A percentile compares a stretch with the other conserved stretches of the same genome.
Conservation (phyloP, 495 filamentous ascomycete genomes). For the Aspergillus ellipticus region DNA sequence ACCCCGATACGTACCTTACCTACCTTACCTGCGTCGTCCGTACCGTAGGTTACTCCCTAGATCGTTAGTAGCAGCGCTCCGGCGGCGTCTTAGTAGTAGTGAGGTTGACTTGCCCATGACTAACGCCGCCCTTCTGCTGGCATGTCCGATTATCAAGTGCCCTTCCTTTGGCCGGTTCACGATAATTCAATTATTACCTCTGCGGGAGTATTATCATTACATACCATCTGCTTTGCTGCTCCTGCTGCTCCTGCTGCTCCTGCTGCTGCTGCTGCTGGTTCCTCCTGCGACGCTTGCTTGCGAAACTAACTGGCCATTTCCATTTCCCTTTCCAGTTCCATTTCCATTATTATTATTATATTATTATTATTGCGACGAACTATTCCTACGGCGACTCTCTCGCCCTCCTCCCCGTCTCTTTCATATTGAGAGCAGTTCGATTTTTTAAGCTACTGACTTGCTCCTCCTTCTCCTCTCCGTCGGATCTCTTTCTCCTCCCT, state of each 20-base stretch:
- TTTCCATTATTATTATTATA: not conserved
- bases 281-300: not conserved
- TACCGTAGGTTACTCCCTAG: too few relatives aligned
- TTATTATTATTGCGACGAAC: slow-evolving; percentile 5
- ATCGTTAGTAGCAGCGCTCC: too few relatives aligned
- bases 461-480: slow-evolving; percentile 5
- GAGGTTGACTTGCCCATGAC: not conserved
- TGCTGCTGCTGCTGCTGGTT: not conserved
- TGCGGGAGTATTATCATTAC: not conserved
- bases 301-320: not conserved
- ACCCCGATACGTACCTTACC: too few relatives aligned
- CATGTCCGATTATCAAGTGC: not conserved
- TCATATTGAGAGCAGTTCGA: not conserved
- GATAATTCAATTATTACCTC: not conserved
- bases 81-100: too few relatives aligned
- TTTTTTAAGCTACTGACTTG: not conserved
- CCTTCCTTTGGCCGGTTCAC: not conserved
- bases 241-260: slow-evolving; percentile 5
- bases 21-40: not conserved
- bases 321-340: not conserved
- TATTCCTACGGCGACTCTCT: not conserved
- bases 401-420: not conserved
- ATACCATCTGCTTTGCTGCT: slow-evolving; percentile 5
- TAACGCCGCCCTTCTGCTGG: not conserved
- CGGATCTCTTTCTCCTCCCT: slow-evolving; percentile 7